A percentile compares a stretch with the other conserved stretches of the same genome.
Conservation (phyloP, 2,329 filamentous ascomycete species). For the Nannizziopsis arthrosporioides region DNA sequence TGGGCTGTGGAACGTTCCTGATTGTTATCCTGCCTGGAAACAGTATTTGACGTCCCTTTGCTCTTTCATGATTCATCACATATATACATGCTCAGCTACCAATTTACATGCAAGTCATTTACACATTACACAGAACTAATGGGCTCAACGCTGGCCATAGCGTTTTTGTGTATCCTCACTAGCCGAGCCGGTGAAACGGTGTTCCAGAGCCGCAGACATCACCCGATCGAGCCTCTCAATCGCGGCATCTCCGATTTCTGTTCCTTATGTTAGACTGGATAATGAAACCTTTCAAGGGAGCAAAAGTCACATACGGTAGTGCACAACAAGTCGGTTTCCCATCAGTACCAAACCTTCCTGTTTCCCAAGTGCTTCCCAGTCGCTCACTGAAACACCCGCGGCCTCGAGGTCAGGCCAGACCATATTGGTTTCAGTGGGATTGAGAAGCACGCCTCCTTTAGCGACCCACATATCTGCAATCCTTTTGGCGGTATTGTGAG, state of each 20-base stretch:
- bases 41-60: not conserved
- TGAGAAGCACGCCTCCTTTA: slow-evolving; percentile 55
- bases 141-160: slow-evolving; percentile 7
- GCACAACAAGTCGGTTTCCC: slow-evolving; percentile 52
- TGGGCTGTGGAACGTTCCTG: not conserved
- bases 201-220: slow-evolving; percentile 19
- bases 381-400: slow-evolving; percentile 42
- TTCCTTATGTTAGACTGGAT: not conserved
- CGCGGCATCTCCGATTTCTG: slow-evolving; percentile 35
- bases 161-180: not conserved
- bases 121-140: not conserved
- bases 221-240: slow-evolving; percentile 20
- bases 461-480: slow-evolving; percentile 56
- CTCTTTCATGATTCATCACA: not conserved
- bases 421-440: slow-evolving; percentile 83
- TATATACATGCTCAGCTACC: not conserved
- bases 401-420: slow-evolving; percentile 66
- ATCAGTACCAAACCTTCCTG: slow-evolving; percentile 47
- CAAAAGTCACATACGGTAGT: slow-evolving; percentile 45
- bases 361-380: slow-evolving; percentile 44
- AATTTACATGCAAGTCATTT: not conserved
- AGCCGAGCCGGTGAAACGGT: not conserved
- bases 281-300: not conserved
- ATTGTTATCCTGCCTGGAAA: not conserved
- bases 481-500: slow-evolving; percentile 51